These are phyloP conservation scores for Neurospora hispaniola DNA, from an alignment of 495 filamentous ascomycete species.

Conservation along the genomic window DNA sequence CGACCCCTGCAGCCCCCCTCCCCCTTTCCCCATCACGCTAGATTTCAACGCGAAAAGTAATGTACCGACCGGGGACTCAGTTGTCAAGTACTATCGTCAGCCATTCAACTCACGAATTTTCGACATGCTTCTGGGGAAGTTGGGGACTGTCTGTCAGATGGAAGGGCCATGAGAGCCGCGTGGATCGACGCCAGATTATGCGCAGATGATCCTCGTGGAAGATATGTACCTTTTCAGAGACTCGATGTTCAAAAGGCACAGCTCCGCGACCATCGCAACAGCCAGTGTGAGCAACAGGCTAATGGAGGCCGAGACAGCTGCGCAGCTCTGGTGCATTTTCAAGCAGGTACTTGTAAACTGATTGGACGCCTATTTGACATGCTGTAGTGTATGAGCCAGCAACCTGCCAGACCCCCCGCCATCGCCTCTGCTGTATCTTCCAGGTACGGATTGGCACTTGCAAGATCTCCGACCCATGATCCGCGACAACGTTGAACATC, in stretches of 20 bases:
- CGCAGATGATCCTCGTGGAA: not conserved
- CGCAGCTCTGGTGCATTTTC: not conserved
- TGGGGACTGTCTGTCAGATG: not conserved
- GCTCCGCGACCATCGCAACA: not conserved
- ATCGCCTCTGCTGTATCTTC: not conserved
- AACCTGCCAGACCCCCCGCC: not conserved
- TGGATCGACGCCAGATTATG: not conserved
- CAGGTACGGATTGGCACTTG: not conserved
- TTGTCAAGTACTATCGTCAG: not conserved
- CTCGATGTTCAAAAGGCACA: not conserved
- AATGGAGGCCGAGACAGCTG: not conserved
- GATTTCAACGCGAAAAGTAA: not conserved
- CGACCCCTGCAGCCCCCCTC: not conserved
- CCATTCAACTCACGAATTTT: not conserved
- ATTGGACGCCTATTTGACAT: not conserved
- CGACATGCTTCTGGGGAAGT: not conserved
- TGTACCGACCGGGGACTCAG: not conserved
- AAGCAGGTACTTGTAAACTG: not conserved
- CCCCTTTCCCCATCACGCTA: not conserved
- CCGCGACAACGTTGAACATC: conserved; percentile 23
- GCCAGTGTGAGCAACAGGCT: not conserved
- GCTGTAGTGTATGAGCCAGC: not conserved
- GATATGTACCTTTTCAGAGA: not conserved
- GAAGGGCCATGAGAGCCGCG: not conserved
- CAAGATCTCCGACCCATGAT: not conserved